Base-by-base conservation (phyloP, 2,329 filamentous ascomycete species). In the Stemphylium beticola region DNA sequence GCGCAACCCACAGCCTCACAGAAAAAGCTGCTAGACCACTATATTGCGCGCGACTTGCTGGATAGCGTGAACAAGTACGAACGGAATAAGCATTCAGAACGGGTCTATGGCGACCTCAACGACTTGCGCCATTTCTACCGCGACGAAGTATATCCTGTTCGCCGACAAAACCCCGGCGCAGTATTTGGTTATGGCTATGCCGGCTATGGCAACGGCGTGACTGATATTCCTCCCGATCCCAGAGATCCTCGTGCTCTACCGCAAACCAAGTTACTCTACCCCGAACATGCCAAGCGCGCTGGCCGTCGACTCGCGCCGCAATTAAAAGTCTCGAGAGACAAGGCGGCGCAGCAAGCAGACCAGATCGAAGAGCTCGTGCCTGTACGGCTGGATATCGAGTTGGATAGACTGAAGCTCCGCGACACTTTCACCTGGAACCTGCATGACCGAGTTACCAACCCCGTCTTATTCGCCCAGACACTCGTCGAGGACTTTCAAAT, bases 391-490 rank as follows among this genome's bases (percentile, higher is more conserved):
- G 95, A 99, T 67, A 91, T 98, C 44, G 95, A 99, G 69, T 90
- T 91, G 84, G 93, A 98, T 64, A 96, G 96, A 79, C 86, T 98
- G 66, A 95, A 95, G 77, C 82, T 99, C 57, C 90, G 95, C 74
- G 95, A 99, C 76, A 98, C 95, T 0, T 97, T 99, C 65, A 98
- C 95, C 3, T 99, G 93, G 93, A 99, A 99, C 75, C 82, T 98
- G 32, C 91, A 97, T 77, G 95, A 99, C 74, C 88, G 93, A 54
- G 83, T 95, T 11, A 85, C 96, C 3, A 83, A 86, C 18, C 85
- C 88, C 17, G 89, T 96, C 53, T 76, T 95, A 10, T 98, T 98
- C 74, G 91, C 93, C 1, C 87, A 91, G 54, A 92, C 95, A 73
- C 82, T 99, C 17, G 86, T 98, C 5, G 95, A 99, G 75, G 95